phyloP scores from a whole-genome alignment of 352 stramenopile species.

The Globisporangium radiosum region DNA sequence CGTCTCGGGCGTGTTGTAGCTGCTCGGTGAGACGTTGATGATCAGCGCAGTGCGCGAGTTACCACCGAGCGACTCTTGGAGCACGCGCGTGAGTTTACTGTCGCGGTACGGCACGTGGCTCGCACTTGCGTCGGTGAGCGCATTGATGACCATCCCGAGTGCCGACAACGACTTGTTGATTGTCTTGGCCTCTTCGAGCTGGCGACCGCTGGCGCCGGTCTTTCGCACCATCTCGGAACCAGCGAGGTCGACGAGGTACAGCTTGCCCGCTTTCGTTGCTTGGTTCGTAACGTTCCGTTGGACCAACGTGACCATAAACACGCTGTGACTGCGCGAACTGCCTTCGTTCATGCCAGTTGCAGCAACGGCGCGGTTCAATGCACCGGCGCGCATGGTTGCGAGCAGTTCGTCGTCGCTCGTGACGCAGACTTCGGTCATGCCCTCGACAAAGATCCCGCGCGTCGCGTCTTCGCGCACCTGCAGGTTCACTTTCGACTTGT shows the following conservation, averaged over 20 bases:
- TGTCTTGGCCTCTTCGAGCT: conserved; percentile 93
- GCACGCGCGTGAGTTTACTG: conserved; percentile 88
- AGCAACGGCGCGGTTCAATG: conserved; percentile 77
- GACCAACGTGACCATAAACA: conserved; percentile 90
- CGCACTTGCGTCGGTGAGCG: conserved; percentile 75
- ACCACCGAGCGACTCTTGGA: conserved; percentile 91
- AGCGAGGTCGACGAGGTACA: conserved; percentile 92
- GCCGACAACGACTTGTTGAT: conserved; percentile 95
- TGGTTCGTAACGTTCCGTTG: conserved; percentile 86
- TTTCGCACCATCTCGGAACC: conserved; percentile 94
- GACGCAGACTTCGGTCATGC: conserved; percentile 91
- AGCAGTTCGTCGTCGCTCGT: conserved; percentile 88
- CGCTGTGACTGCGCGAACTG: conserved; percentile 85
- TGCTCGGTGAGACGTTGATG: conserved; percentile 88
- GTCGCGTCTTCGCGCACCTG: conserved; percentile 86
- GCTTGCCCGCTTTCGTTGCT: conserved; percentile 83
- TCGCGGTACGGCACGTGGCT: conserved; percentile 88
- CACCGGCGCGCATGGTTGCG: conserved; percentile 74
- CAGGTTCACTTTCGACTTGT: conserved; percentile 89
- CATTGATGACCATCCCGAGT: conserved; percentile 94
- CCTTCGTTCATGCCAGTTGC: conserved; percentile 94
- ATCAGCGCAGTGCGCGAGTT: conserved; percentile 93
- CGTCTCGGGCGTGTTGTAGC: conserved; percentile 89
- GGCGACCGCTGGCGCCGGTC: conserved; percentile 82
- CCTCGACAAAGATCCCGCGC: conserved; percentile 90